phyloP scores from a whole-genome alignment of 1,284 basidiomycete genomes.

The Ustilago sp. region DNA sequence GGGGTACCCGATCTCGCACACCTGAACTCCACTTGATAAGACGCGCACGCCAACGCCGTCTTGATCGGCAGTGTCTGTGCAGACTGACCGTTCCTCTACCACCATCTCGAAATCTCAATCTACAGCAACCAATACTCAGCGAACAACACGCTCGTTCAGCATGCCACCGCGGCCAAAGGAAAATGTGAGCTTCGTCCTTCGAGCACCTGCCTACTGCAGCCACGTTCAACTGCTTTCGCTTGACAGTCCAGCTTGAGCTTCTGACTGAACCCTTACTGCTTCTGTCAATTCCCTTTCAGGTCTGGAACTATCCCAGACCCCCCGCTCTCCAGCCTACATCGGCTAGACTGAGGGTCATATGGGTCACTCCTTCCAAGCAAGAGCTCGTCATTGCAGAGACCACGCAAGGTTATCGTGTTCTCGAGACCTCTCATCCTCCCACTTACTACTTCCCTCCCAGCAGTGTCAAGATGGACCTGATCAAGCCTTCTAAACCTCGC shows the following conservation, averaged over 20 bases:
- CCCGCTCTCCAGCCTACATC: conserved; percentile 58
- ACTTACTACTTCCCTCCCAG: conserved; percentile 64
- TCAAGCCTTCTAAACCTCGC: conserved; percentile 55
- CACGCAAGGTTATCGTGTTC: conserved; percentile 60
- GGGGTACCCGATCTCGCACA: background rate
- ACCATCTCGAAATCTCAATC: conserved; percentile 5
- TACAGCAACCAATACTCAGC: background rate
- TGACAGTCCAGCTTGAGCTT: background rate
- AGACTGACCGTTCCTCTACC: background rate
- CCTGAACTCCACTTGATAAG: conserved; percentile 27
- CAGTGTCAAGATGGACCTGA: conserved; percentile 50
- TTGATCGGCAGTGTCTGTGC: background rate
- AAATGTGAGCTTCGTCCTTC: conserved; percentile 32
- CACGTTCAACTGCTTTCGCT: background rate
- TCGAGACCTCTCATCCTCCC: conserved; percentile 66
- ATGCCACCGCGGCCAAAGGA: conserved; percentile 54
- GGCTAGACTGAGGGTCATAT: conserved; percentile 60
- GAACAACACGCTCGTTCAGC: background rate
- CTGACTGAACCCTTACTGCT: background rate
- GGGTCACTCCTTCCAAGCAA: conserved; percentile 53
- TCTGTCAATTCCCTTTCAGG: conserved; percentile 13
- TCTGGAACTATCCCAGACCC: conserved; percentile 67
- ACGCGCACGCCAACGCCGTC: conserved; percentile 16
- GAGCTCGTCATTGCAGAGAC: conserved; percentile 64
- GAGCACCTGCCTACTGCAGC: background rate